Evolutionary conservation across 148 eudicot genomes (phyloP), one percentile per base, ranked within the genome.

Genomic region (Mesembryanthemum crystallinum): DNA sequence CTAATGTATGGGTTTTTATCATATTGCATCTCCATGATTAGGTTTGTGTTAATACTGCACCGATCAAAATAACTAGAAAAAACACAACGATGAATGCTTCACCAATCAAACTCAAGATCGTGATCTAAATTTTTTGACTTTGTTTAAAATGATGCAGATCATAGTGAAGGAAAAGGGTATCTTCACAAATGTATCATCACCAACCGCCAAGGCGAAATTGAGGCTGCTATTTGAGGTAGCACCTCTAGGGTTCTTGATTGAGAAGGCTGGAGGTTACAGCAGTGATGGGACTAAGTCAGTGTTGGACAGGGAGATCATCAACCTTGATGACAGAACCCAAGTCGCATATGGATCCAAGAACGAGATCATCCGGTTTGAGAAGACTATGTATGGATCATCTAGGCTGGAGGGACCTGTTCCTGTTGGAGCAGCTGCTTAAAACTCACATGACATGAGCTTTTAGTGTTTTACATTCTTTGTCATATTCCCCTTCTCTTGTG

Each of bases 161-260:
- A 91, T 96, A 76, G 99, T 96, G 90, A 96, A 92, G 84, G 99
- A 96, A 76, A 96, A 96, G 61, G 99, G 98, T 32, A 88, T 92
- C 11, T 96, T 96, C 87, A 92, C 98, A 77, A 96, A 96, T 75
- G 99, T 92, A 73, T 74, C 75, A 67, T 96, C 99, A 25, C 99
- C 99, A 57, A 33, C 98, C 0, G 89, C 97, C 67, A 91, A 92
- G 83, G 99, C 98, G n/a, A 92, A 96, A 82, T 65, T 96, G 66
- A 91, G 99, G 81, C 83, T 96, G 64, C 80, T 96, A 33, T 96
- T 96, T 67, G 99, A 96, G 83, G 99, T 96, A 54, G 99, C 99
- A 28, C 99, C 99, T 21, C 75, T 96, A 21, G 99, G 99, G 23
- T 81, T 91, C 79, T 85, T 96, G 87, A 85, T 96, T 37, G 99